Base-by-base conservation (phyloP, 352 stramenopile genomes). In the Phytophthora chlamydospora region DNA sequence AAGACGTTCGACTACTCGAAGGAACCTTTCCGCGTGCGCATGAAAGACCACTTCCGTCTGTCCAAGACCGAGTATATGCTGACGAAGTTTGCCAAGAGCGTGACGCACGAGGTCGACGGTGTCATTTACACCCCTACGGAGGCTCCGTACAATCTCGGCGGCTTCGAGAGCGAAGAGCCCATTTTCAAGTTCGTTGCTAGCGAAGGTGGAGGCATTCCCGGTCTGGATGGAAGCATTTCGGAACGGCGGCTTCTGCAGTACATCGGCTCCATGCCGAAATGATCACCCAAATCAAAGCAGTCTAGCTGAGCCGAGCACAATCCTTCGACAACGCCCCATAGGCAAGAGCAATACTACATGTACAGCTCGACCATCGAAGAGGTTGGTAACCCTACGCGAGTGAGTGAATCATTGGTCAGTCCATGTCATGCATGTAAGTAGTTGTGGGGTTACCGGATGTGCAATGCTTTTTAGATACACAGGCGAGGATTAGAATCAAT, bases 151-250 rank as follows among this genome's bases (percentile, higher is more conserved):
- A 92, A 90, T 62, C 81, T 96, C 36, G 88, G 84, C 16, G 88
- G 88, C 48, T 95, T 89, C 51, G 88, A 96, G 61, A 75, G 74
- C 35, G 85, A 96, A 8, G 88, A 91, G 47, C 85, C 85, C 31
- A 82, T 93, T 57, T 96, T 95, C 69, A 96, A 96, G 71, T 96
- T 96, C 68, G 83, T 96, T 51, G 80, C 83, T n/a, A 91, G 81
- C 46, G 86, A 94, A 77, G 84, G 80, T 7, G 84, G 81, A 29
- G 85, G 87, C 3, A 92, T 94, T 44, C 83, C 85, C 19, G 83
- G 85, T 4, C 73, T 96, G 11, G 87, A 96, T 50, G 87, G 87
- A 32, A 93, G 82, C 45, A 91, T 96, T 49, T 88, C 85, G 16
- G 76, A 93, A 68, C 77, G 68, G 29, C 80, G 81, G 31, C 70